Evolutionary conservation across 805 yeast genomes (phyloP).

Genomic region (Schizosaccharomyces octosporus): DNA sequence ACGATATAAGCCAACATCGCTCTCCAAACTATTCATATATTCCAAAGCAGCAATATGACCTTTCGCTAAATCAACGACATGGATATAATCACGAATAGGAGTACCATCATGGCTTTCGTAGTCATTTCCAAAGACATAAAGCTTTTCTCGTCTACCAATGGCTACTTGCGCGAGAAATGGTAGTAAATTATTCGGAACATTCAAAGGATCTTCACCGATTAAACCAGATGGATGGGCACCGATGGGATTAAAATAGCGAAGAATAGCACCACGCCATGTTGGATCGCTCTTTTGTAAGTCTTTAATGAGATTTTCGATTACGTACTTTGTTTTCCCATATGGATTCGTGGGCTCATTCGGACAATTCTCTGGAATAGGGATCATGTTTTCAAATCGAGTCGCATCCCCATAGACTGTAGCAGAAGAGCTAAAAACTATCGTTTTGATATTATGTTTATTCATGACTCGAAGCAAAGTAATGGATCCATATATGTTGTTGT

Average conservation of each 20-base stretch:
- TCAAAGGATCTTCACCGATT: conserved; percentile 60
- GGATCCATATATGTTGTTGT: conserved; percentile 44
- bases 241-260: conserved; percentile 63
- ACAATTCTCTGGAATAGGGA: conserved; percentile 57
- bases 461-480: conserved; percentile 30
- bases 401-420: conserved; percentile 75
- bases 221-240: conserved; percentile 69
- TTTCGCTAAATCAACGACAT: conserved; percentile 52
- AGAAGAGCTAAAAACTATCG: conserved; percentile 48
- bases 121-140: conserved; percentile 48
- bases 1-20: conserved; percentile 22
- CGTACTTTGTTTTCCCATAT: conserved; percentile 46
- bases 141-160: conserved; percentile 38
- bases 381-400: conserved; percentile 32
- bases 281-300: conserved; percentile 26
- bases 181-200: conserved; percentile 50
- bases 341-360: conserved; percentile 57
- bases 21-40: conserved; percentile 18
- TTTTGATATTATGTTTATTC: conserved; percentile 22
- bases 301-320: conserved; percentile 35
- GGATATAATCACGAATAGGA: conserved; percentile 51
- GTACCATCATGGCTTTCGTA: conserved; percentile 54
- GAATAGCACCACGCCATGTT: conserved; percentile 23
- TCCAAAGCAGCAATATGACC: conserved; percentile 54
- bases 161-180: conserved; percentile 64